Base-by-base conservation (phyloP, 2,329 filamentous ascomycete species). In the Drechslerella dactyloides region DNA sequence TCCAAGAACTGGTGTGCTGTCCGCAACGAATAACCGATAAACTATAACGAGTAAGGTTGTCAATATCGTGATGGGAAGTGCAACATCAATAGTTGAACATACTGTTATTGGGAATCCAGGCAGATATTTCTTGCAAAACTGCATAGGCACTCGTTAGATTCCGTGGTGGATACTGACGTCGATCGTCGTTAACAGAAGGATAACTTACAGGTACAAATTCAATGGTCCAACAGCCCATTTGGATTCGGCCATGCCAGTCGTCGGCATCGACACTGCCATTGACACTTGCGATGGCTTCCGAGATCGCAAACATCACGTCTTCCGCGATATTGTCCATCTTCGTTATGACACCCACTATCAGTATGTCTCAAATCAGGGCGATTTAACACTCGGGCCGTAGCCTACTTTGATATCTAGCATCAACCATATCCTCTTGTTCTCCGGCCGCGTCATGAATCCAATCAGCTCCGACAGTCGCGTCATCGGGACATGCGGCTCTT, bases 371-470 rank as follows among this genome's bases (percentile, higher is more conserved):
- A 19, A 13, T 7, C 53, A 2, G n/a, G 2, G 17, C 24, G 15
- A 53, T n/a, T n/a, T 56, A 15, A 42, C n/a, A 21, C 33, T 21
- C 1, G 11, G 37, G 27, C 10, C 8, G 23, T 11, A 19, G 23
- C n/a, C 19, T 79, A 90, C 88, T 83, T 97, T 97, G 78, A 97
- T 90, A 78, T 97, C 93, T 2, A 97, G 82, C 72, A 97, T 80
- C 4, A 94, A 76, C 93, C 93, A 96, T 8, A 93, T 82, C 48
- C 88, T 79, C 76, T 90, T 86, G 42, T 85, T 78, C 0, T 83
- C 88, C 0, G 87, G 87, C 74, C 85, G 81, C 0, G 85, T 82
- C 58, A 97, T 79, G 77, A 89, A 93, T 68, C 85, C 83, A 7
- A 97, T 82, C 59, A 97, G 81, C 76, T 97, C 93, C 21, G 80